Evolutionary conservation across 164 flowering plant species (phyloP), one percentile per base, ranked within the genome.

Genomic region (Brasenia schreberi): DNA sequence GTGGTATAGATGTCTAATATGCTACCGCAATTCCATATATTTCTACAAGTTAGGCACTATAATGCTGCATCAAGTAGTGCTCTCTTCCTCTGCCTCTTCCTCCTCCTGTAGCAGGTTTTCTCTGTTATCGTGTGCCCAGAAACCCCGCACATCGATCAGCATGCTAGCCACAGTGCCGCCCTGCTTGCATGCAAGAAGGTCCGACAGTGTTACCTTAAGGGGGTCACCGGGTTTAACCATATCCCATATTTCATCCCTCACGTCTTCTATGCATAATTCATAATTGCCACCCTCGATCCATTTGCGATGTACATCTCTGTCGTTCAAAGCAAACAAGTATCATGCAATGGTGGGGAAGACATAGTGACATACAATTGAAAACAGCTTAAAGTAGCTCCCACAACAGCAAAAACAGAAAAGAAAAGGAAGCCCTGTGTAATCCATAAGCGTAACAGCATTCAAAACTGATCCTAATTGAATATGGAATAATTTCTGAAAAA

Each of bases 211-310:
- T 45, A 94, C 87, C 76, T 68, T 82, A 58, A 94, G 72, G 3
- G 91, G 88, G 66, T 94, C 97, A 18, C 71, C 81, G 49, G 99
- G 96, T 79, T 91, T 94, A 64, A 94, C 99, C 99, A 94, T 94
- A 72, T 94, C 99, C 99, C 99, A 94, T 43, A 94, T 88, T 69
- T 93, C 98, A 75, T 93, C 97, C 73, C 97, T 82, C 33, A 90
- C 97, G 68, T 93, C 97, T 72, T 93, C 98, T 4, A 93, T 93
- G 45, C 97, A 90, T 58, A 93, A 70, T 70, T 93, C 97, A 68
- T 93, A 90, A 79, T 93, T 93, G n/a, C 98, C 97, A 42, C 97
- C 98, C 71, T 90, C 98, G 4, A 90, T 93, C 98, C 98, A 93
- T 76, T 93, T 93, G 73, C 87, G 94, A 70, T 93, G 98, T 43